Conservation (phyloP, 179 eudicot species). For the Beta corolliflora region DNA sequence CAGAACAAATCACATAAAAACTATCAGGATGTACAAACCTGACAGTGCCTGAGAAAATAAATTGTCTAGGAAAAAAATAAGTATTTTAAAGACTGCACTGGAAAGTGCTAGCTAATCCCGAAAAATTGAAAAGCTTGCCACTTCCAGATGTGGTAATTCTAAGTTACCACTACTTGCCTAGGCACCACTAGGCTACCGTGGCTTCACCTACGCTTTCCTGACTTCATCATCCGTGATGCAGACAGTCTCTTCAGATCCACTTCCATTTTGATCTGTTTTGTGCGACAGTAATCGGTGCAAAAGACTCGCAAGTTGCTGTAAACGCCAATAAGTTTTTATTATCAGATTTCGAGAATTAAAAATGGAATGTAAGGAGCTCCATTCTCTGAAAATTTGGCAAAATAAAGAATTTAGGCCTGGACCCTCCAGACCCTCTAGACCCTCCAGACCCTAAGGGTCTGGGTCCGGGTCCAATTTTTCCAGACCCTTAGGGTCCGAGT, state of each 20-base stretch:
- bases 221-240: background rate
- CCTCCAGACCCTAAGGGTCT: too few species aligned
- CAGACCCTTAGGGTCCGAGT: too few species aligned
- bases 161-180: background rate
- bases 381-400: too few species aligned
- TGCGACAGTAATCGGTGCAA: background rate
- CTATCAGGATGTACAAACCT: background rate
- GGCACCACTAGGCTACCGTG: background rate
- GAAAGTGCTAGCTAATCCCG: background rate
- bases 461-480: too few species aligned
- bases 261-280: background rate
- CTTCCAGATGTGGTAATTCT: background rate
- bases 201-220: background rate
- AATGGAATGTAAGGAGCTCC: background rate
- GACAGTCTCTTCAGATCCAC: background rate
- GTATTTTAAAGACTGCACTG: background rate
- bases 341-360: background rate
- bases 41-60: background rate
- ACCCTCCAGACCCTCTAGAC: too few species aligned
- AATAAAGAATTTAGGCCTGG: too few species aligned
- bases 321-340: background rate
- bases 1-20: background rate
- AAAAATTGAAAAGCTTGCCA: slow-evolving; percentile 10
- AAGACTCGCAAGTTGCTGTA: slow-evolving; percentile 4
- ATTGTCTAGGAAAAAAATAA: background rate